Base-by-base conservation (phyloP, 2,329 filamentous ascomycete species). In the Trichoderma asperellum region DNA sequence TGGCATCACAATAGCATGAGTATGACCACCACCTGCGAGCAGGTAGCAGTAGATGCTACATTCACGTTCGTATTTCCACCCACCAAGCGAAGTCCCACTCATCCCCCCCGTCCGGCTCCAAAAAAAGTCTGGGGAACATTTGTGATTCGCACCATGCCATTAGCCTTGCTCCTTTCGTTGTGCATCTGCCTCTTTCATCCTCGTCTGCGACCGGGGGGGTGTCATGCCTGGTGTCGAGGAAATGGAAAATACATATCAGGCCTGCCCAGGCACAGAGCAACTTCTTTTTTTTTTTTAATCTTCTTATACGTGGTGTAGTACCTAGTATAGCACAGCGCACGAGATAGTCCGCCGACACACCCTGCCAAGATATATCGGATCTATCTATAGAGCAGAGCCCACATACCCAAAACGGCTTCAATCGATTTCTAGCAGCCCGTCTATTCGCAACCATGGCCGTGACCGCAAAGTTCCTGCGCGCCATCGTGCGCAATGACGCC, bases 401-500 rank as follows among this genome's bases (percentile, higher is more conserved):
- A 43, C 53, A 2, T 43, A 8, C 32, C 59, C 59, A 52, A 16
- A 27, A 16, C 43, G 43, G 52, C 59, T 32, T 32, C 32, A 32
- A 32, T 37, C 35, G 35, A 37, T 14, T 11, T 63, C 29, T 37
- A 55, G 55, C 10, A 55, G 32, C 32, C 24, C 56, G 11, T 37
- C 24, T 16, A 40, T 21, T 10, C 2, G n/a, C 27, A 60, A 57
- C 47, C 65, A 85, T 86, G 78, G 81, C 80, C 70, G 79, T 82
- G 68, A 72, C 76, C 21, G 77, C 76, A 56, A 78, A 74, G 65
- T 76, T 89, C 73, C 83, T 91, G 68, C 83, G 82, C 73, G 81
- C 80, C 73, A 82, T 91, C 75, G 85, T 91, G 73, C 86, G 86
- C 79, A 92, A 92, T 82, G 89, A 92, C 77, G 87, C 91, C 56